A percentile compares a stretch with the other conserved stretches of the same genome.
Evolutionary conservation across 805 yeast species (phyloP).

Genomic region (Danielia reshetovae): DNA sequence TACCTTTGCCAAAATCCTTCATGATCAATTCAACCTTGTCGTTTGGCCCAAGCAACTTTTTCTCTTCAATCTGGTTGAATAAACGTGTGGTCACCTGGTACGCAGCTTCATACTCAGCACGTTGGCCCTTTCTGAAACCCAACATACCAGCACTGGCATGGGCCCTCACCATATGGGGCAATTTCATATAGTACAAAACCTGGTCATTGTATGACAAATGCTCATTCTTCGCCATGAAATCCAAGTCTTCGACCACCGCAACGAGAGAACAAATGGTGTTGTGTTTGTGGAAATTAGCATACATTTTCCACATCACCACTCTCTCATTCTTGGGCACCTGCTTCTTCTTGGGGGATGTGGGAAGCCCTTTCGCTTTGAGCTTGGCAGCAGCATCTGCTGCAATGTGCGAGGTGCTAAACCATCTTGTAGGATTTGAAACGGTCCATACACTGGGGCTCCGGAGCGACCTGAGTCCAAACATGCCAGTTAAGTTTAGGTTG

Average conservation of each 20-base stretch:
- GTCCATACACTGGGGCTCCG: slow-evolving; percentile 5
- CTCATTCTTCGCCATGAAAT: slow-evolving; percentile 54
- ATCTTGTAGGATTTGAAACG: slow-evolving; percentile 6
- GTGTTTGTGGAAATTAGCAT: slow-evolving; percentile 74
- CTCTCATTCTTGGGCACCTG: slow-evolving; percentile 18
- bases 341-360: too few species aligned
- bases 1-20: slow-evolving; percentile 83
- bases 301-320: slow-evolving; percentile 64
- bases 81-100: slow-evolving; percentile 76
- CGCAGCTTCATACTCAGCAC: slow-evolving; percentile 91
- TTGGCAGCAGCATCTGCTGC: slow-evolving; percentile 1
- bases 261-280: slow-evolving; percentile 78
- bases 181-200: slow-evolving; percentile 70
- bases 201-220: slow-evolving; percentile 59
- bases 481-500: slow-evolving; percentile 1
- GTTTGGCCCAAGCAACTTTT: slow-evolving; percentile 44
- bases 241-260: slow-evolving; percentile 62
- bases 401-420: slow-evolving; percentile 9
- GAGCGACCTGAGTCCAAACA: slow-evolving; percentile 11
- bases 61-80: slow-evolving; percentile 68
- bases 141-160: slow-evolving; percentile 77
- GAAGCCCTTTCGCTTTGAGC: slow-evolving; percentile 3
- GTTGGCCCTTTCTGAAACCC: slow-evolving; percentile 85
- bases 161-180: slow-evolving; percentile 71
- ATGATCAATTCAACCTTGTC: slow-evolving; percentile 72